These are phyloP conservation scores for Lecanosticta acicola DNA, from an alignment of 2,329 filamentous ascomycete genomes.

Conservation along the genomic window DNA sequence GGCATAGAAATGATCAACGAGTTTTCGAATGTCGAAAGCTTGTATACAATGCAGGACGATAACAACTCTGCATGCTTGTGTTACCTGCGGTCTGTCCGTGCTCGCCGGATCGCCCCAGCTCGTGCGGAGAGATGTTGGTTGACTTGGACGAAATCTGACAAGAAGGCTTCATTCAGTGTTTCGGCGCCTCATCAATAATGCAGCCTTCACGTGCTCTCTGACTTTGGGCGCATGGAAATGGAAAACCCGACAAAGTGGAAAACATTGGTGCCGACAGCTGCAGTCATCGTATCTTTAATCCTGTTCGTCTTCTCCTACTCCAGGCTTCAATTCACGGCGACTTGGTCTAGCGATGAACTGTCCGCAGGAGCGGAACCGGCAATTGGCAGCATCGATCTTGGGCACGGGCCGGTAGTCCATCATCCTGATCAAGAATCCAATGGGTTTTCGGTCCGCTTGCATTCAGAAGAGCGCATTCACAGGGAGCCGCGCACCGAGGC, in stretches of 20 bases:
- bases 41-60: constrained; percentile 3
- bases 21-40: not conserved
- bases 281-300: not conserved
- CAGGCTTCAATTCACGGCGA: not conserved
- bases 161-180: no score
- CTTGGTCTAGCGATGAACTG: constrained; percentile 1
- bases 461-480: constrained; percentile 12
- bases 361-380: constrained; percentile 1
- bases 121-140: not conserved
- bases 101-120: constrained; percentile 7
- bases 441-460: constrained; percentile 8
- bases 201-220: no score
- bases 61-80: constrained; percentile 3
- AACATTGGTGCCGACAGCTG: constrained; percentile 1
- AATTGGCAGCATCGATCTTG: constrained; percentile 3
- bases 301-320: constrained; percentile 1
- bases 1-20: not conserved
- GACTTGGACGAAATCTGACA: not conserved
- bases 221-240: no score
- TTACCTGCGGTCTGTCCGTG: not conserved
- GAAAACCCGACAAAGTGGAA: constrained; percentile 3
- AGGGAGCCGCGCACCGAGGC: constrained; percentile 10
- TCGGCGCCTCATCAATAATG: no score
- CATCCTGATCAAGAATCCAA: constrained; percentile 2
- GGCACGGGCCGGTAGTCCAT: constrained; percentile 2